Evolutionary conservation across 2,329 filamentous ascomycete genomes (phyloP), one percentile per base, ranked within the genome.

Genomic region (Diaporthe humulicola): DNA sequence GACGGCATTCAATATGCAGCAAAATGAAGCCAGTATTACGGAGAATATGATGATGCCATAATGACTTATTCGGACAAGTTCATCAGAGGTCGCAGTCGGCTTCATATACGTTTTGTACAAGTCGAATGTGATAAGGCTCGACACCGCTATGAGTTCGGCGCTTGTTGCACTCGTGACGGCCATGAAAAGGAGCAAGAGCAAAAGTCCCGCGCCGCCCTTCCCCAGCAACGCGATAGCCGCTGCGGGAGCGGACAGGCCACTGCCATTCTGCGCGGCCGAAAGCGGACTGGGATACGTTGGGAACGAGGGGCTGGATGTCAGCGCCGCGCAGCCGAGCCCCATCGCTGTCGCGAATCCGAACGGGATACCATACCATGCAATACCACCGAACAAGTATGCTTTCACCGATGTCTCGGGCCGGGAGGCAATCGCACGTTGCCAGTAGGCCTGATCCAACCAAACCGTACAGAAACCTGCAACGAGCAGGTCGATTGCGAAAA

Each of bases 111-210:
- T 81, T 69, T 82, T 82, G 77, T 85, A 86, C 25, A 85, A 76
- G 66, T 85, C 84, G 75, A 85, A 85, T 0, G 83, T 84, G 38
- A 84, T 78, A 3, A 86, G 74, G 5, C 82, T 82, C 2, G 82
- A 83, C 4, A 83, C 81, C 4, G 82, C 85, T 22, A 88, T 87
- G 7, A 87, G 81, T 73, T 88, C 85, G 0, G 86, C 84, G 2
- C 77, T 84, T 58, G 86, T 86, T 0, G 83, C 83, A 6, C 80
- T 82, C 0, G 86, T 87, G 8, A 86, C 85, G 6, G 86, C 85
- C 86, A 87, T 87, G 80, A 88, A 88, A 0, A 87, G 81, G 22
- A 87, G 81, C 6, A 87, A 77, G 17, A 85, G 78, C 77, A 85
- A 77, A 15, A 82, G 77, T 2, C 79, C 81, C 0, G 82, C 81